Conservation (phyloP, 2,329 filamentous ascomycete species). For the Purpureocillium takamizusanense region DNA sequence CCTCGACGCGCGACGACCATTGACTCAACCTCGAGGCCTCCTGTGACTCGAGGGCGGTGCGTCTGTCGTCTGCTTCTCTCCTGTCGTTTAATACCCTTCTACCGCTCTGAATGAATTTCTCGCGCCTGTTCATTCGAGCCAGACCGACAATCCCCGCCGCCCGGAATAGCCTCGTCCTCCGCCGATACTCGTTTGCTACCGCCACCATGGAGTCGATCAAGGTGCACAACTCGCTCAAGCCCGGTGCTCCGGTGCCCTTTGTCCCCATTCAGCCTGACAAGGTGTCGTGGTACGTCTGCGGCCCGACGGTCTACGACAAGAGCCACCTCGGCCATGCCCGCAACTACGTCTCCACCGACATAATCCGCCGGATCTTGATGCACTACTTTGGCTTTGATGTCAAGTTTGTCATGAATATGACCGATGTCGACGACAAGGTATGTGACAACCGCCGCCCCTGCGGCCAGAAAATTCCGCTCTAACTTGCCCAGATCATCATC, state of each 20-base stretch:
- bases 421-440: conserved; percentile 71
- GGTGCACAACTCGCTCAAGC: conserved; percentile 70
- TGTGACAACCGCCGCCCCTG: neutral
- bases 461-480: neutral
- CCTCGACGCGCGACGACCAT: neutral
- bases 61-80: conserved; percentile 9
- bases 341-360: conserved; percentile 87
- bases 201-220: conserved; percentile 49
- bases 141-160: conserved; percentile 17
- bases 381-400: conserved; percentile 80
- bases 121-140: conserved; percentile 20
- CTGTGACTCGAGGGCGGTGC: conserved; percentile 5
- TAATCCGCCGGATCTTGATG: conserved; percentile 71
- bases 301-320: conserved; percentile 78
- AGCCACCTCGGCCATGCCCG: conserved; percentile 74
- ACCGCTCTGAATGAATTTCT: conserved; percentile 24
- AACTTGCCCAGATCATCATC: conserved; percentile 40
- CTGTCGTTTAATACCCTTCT: conserved; percentile 4
- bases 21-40: neutral
- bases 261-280: conserved; percentile 61
- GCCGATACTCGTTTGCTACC: conserved; percentile 24
- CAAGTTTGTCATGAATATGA: conserved; percentile 89
- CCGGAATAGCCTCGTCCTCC: conserved; percentile 16
- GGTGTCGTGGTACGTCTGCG: conserved; percentile 83
- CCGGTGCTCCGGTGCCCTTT: conserved; percentile 65